Evolutionary conservation across 2,329 filamentous ascomycete genomes (phyloP).

Genomic region (Trichophyton rubrum): DNA sequence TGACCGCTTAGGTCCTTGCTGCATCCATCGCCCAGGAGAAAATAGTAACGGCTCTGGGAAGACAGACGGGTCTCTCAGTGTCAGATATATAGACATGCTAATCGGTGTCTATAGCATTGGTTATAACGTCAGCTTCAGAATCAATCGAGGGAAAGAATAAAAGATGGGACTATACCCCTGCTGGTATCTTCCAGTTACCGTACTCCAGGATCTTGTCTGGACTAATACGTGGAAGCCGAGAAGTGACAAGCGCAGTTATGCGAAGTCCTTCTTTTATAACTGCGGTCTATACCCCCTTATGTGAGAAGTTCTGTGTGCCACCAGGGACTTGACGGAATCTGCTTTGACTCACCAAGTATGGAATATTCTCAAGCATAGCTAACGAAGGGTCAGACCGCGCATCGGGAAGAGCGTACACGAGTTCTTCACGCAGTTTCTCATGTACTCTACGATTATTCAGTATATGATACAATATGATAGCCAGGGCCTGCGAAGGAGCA

Average conservation of each 20-base stretch:
- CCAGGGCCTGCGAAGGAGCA: conserved; percentile 19
- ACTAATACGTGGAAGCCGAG: conserved; percentile 15
- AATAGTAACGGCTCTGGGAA: conserved; percentile 22
- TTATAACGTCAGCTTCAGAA: neutral
- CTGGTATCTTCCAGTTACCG: conserved; percentile 14
- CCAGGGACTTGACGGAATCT: neutral
- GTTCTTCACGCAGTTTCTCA: conserved; percentile 15
- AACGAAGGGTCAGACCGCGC: neutral
- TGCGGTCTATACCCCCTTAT: neutral
- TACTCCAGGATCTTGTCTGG: conserved; percentile 13
- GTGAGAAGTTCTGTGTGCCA: neutral
- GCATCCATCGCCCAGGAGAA: conserved; percentile 22
- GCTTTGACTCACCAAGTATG: neutral
- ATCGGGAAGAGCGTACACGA: conserved; percentile 16
- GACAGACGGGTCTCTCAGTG: conserved; percentile 12
- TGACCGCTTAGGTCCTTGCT: conserved; percentile 4
- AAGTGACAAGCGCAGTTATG: conserved; percentile 13
- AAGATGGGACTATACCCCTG: conserved; percentile 11
- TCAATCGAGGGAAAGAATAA: neutral
- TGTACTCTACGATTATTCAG: conserved; percentile 15
- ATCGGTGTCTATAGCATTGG: conserved; percentile 11
- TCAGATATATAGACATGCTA: conserved; percentile 16
- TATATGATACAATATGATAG: conserved; percentile 20
- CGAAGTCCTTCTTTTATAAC: conserved; percentile 23
- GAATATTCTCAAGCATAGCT: neutral